Evolutionary conservation across 2,329 filamentous ascomycete genomes (phyloP).

Genomic region (Colletotrichum plurivorum): DNA sequence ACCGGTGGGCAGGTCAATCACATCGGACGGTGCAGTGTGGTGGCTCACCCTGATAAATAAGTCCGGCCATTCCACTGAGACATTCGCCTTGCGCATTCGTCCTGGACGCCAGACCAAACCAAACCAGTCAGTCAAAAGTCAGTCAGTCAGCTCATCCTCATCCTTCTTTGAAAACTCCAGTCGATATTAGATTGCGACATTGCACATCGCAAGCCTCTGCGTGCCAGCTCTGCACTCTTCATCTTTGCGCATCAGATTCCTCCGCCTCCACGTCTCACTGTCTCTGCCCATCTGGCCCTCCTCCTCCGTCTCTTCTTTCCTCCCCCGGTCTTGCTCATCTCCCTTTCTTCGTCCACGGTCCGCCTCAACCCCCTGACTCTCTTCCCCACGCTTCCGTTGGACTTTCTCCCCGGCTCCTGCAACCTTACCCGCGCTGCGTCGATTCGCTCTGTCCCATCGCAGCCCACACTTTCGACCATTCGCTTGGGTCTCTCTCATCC

Average conservation of each 20-base stretch:
- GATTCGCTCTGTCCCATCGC: conserved; percentile 32
- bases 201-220: conserved; percentile 37
- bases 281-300: conserved; percentile 8
- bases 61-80: conserved; percentile 33
- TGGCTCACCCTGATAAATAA: conserved; percentile 16
- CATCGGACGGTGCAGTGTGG: not conserved
- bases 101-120: conserved; percentile 7
- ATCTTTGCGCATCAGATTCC: not conserved
- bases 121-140: not conserved
- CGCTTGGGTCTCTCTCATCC: conserved; percentile 33
- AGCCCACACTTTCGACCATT: conserved; percentile 39
- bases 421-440: conserved; percentile 40
- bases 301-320: conserved; percentile 28
- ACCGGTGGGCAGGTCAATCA: not conserved
- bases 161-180: not conserved
- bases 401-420: conserved; percentile 40
- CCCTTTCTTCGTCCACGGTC: conserved; percentile 30
- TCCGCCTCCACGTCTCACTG: not conserved
- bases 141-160: no score
- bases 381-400: conserved; percentile 40
- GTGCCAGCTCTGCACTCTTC: conserved; percentile 36
- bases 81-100: conserved; percentile 35
- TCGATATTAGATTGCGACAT: conserved; percentile 37
- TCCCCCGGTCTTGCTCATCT: conserved; percentile 32
- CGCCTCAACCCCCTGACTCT: conserved; percentile 35